Base-by-base conservation (phyloP, 257 asterid genomes). In the Verbena officinalis region DNA sequence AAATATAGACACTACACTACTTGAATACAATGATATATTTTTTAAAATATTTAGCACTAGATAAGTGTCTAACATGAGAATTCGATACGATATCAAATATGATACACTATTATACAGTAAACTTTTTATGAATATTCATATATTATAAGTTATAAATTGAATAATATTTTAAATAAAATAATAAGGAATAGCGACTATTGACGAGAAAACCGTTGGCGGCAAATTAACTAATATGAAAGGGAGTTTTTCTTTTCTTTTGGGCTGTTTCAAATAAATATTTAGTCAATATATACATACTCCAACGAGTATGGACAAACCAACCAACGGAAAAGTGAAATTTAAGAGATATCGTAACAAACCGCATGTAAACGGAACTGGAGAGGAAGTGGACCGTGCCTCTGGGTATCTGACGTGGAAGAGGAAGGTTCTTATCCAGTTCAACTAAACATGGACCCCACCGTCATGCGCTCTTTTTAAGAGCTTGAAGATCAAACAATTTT, bases 371-470 rank as follows among this genome's bases (percentile, higher is more conserved):
- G 51, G 42, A 4, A 53, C 42, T 10, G 69, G 64, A 43, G 64
- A 53, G 52, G 34, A 15, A 9, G 20, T 22, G 40, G 5, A 36
- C 17, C 44, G 57, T 10, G 17, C 11, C 38, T 10, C 38, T 39
- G 54, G 31, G 49, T 48, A 19, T 52, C 69, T 55, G 73, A 59
- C 77, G 24, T 52, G 68, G 59, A 30, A 31, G 20, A 2, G 3
- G 20, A 13, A 24, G 48, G 60, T 43, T 73, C 77, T 73, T 73
- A 73, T 73, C 77, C 77, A 53, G 9, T 52, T 21, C 62, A 65
- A n/a, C 30, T 30, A 17, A n/a, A 45, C 7, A 9, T 10, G 40
- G 57, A 17, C 8, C 20, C 67, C 30, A 0, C 0, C 1, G 0
- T 9, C 16, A 15, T 58, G 30, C 68, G 52, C 63, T 57, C 45